Evolutionary conservation across 2,329 filamentous ascomycete species (phyloP), one percentile per base, ranked within the genome.

Genomic region (Aspergillus phoenicis): DNA sequence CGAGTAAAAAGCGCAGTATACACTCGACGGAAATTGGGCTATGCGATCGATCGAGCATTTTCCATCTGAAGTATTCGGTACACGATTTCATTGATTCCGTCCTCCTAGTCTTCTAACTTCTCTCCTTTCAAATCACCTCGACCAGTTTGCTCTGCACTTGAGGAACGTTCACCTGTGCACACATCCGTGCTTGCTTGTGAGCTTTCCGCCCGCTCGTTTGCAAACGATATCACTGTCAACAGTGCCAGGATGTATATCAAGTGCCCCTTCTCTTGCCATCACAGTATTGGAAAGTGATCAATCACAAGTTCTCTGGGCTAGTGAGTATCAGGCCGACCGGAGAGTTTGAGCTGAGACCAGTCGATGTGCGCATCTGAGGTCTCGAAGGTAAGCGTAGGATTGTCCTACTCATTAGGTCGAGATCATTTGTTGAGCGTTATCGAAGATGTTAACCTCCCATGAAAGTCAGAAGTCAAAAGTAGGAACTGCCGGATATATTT

Each of bases 161-260:
- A 63, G 52, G 61, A 63, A 24, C 43, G 30, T 43, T 59, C 57
- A 20, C 64, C 56, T 57, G 58, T 38, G 41, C 49, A 8, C 28
- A 28, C 13, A n/a, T 55, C 54, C 17, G 39, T 22, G 26, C 30
- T 57, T 26, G 41, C 45, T 51, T 48, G 20, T 15, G 60, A 36
- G 48, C 39, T 13, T n/a, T 55, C 59, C 22, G 49, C 51, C 58
- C 58, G 41, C 54, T 56, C 56, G 17, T 57, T 28, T 8, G 43
- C 61, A 39, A 52, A 49, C 28, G 28, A 30, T 63, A 68, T 68
- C 51, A 33, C 15, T n/a, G 13, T 10, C 47, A 30, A 30, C 30
- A 15, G 4, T 17, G 15, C 8, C 4, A 10, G 6, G 20, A 45
- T 4, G 22, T 45, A 20, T 22, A 2, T 11, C 10, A 15, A 5